Evolutionary conservation across 73 alveolate species (phyloP).

Genomic region (Tetrahymena thermophila): DNA sequence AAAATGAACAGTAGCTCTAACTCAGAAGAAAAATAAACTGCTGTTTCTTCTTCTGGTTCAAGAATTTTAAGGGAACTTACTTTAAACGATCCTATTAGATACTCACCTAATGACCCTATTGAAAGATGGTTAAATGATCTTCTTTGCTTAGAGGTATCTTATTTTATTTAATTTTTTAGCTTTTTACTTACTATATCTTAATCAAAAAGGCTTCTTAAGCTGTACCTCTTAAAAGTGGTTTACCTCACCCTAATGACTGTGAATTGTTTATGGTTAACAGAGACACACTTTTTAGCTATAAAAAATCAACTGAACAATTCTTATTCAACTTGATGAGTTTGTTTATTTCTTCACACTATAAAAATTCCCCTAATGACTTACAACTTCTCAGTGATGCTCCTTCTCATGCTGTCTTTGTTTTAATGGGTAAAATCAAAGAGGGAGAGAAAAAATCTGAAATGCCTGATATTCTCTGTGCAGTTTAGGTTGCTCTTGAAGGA

Average conservation of each 20-base stretch:
- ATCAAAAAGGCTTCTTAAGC: slow-evolving; percentile 27
- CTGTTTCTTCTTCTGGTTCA: slow-evolving; percentile 37
- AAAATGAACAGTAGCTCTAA: slow-evolving; percentile 41
- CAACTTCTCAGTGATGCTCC: slow-evolving; percentile 99
- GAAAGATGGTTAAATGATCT: slow-evolving; percentile 96
- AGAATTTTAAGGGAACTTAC: slow-evolving; percentile 71
- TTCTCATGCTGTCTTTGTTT: slow-evolving; percentile 95
- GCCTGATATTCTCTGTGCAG: slow-evolving; percentile 98
- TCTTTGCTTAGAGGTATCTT: slow-evolving; percentile 73
- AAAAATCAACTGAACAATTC: slow-evolving; percentile 92
- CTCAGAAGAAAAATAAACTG: not conserved
- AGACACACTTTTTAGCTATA: slow-evolving; percentile 96
- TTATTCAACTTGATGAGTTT: slow-evolving; percentile 92
- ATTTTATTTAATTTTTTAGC: slow-evolving; percentile 46
- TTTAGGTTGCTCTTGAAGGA: slow-evolving; percentile 90
- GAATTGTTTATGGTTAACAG: slow-evolving; percentile 96
- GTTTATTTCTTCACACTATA: slow-evolving; percentile 97
- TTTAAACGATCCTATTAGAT: slow-evolving; percentile 96
- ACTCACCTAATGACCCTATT: slow-evolving; percentile 94
- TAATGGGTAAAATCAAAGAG: slow-evolving; percentile 84
- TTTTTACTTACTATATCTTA: slow-evolving; percentile 19
- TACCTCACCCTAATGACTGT: slow-evolving; percentile 90
- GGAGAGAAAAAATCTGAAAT: slow-evolving; percentile 54
- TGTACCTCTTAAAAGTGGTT: slow-evolving; percentile 49
- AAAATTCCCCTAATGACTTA: slow-evolving; percentile 99